These are phyloP conservation scores for Madurella mycetomatis DNA, from an alignment of 2,329 filamentous ascomycete species.

Conservation along the genomic window DNA sequence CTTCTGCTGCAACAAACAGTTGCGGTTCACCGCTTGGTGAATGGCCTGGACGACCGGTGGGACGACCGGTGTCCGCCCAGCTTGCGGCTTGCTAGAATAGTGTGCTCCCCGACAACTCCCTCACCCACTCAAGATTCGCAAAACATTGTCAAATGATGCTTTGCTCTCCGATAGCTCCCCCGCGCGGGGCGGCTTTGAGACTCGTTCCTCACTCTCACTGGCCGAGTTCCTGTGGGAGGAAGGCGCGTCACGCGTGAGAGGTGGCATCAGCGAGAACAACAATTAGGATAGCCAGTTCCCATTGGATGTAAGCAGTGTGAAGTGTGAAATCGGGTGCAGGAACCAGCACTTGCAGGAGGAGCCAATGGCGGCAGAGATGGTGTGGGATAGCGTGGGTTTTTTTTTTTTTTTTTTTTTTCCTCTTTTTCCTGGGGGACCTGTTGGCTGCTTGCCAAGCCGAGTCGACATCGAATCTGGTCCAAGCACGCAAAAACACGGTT, in stretches of 20 bases:
- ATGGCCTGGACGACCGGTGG: neutral
- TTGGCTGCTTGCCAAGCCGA: conserved; percentile 8
- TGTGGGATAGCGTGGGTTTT: neutral
- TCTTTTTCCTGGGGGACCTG: neutral
- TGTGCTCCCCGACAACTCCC: too few species aligned
- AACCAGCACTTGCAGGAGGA: conserved; percentile 20
- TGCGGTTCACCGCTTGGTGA: neutral
- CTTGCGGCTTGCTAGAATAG: too few species aligned
- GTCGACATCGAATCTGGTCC: neutral
- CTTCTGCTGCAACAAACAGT: too few species aligned
- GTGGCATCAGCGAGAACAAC: conserved; percentile 10
- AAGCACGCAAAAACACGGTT: neutral
- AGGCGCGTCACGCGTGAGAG: conserved; percentile 3
- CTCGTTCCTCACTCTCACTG: conserved; percentile 6
- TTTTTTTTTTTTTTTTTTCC: too few species aligned
- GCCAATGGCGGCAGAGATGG: conserved; percentile 19
- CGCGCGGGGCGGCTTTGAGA: too few species aligned
- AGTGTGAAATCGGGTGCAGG: conserved; percentile 21
- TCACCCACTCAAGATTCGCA: too few species aligned
- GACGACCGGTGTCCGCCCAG: too few species aligned
- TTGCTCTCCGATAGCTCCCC: too few species aligned
- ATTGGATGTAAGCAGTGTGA: conserved; percentile 22
- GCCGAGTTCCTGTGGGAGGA: neutral
- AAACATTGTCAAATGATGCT: too few species aligned
- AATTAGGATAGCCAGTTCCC: conserved; percentile 1